Percentiles rank a stretch among this genome's conserved stretches.
These are phyloP conservation scores for Amanita fuliginea DNA, from an alignment of 768 basidiomycete species.

Conservation along the genomic window DNA sequence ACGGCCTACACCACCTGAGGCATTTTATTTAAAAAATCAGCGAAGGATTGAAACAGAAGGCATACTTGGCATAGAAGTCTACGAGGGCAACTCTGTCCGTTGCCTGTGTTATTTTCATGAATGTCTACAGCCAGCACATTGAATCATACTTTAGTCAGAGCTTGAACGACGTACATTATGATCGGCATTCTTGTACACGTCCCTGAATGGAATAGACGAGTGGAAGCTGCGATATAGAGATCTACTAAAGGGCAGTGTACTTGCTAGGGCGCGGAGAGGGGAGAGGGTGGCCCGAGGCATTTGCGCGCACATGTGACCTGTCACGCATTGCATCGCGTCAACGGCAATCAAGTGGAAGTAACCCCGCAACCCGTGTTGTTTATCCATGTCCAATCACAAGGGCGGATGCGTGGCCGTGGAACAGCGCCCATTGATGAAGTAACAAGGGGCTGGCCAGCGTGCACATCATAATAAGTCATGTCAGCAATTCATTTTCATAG, in stretches of 20 bases:
- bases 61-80: slow-evolving; percentile 76
- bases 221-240: neutral
- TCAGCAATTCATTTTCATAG: neutral
- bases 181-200: slow-evolving; percentile 3
- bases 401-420: too few relatives aligned
- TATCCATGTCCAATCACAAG: too few relatives aligned
- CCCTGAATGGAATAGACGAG: neutral
- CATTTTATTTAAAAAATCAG: neutral
- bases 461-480: neutral
- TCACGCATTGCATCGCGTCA: too few relatives aligned
- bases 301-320: neutral
- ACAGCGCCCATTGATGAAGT: too few relatives aligned
- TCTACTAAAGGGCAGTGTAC: neutral
- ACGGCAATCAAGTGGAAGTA: too few relatives aligned
- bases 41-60: slow-evolving; percentile 4
- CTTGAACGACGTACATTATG: neutral
- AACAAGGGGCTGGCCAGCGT: too few relatives aligned
- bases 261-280: neutral
- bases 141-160: slow-evolving; percentile 6
- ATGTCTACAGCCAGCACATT: slow-evolving; percentile 20
- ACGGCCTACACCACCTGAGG: slow-evolving; percentile 70
- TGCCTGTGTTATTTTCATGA: slow-evolving; percentile 23
- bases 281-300: neutral
- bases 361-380: too few relatives aligned
- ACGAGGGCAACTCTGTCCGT: slow-evolving; percentile 52